Conservation (phyloP, 768 basidiomycete genomes). For the Suillus subaureus region DNA sequence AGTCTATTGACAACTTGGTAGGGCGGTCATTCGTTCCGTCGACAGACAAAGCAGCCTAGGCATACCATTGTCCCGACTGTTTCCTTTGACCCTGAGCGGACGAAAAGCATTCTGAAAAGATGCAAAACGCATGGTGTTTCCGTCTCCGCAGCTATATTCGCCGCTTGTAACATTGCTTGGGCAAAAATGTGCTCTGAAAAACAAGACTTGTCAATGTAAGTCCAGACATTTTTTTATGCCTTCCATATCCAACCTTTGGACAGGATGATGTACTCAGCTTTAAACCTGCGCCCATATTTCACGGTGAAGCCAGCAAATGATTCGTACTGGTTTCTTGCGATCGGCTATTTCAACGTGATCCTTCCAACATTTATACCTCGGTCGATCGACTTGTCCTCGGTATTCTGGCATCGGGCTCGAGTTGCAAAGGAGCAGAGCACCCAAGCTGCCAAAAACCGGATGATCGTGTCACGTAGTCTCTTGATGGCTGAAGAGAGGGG, state of each 20-base stretch:
- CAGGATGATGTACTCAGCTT: conserved; percentile 85
- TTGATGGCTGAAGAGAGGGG: conserved; percentile 70
- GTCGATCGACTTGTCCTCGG: conserved; percentile 38
- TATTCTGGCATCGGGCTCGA: conserved; percentile 78
- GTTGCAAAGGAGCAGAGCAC: conserved; percentile 69
- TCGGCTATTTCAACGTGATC: conserved; percentile 81
- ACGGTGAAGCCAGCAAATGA: conserved; percentile 45
- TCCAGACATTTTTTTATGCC: conserved; percentile 6
- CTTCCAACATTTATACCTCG: conserved; percentile 73
- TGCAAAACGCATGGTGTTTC: conserved; percentile 77
- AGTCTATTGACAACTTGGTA: conserved; percentile 21
- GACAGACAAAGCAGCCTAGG: conserved; percentile 42
- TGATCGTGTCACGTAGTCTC: conserved; percentile 61
- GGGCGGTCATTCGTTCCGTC: conserved; percentile 79
- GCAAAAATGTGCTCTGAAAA: conserved; percentile 47
- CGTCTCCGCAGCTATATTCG: conserved; percentile 75
- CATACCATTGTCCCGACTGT: conserved; percentile 73
- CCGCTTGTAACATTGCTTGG: conserved; percentile 78
- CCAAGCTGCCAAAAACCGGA: conserved; percentile 60
- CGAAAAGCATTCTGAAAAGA: conserved; percentile 62
- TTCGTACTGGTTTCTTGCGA: conserved; percentile 83
- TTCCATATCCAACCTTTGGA: not conserved
- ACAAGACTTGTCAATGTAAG: conserved; percentile 56
- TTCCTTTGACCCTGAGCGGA: conserved; percentile 54
- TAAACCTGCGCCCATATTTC: conserved; percentile 73